Percentiles rank a stretch among this genome's conserved stretches.
phyloP scores from a whole-genome alignment of 495 filamentous ascomycete genomes.

The Penicillium antarcticum region DNA sequence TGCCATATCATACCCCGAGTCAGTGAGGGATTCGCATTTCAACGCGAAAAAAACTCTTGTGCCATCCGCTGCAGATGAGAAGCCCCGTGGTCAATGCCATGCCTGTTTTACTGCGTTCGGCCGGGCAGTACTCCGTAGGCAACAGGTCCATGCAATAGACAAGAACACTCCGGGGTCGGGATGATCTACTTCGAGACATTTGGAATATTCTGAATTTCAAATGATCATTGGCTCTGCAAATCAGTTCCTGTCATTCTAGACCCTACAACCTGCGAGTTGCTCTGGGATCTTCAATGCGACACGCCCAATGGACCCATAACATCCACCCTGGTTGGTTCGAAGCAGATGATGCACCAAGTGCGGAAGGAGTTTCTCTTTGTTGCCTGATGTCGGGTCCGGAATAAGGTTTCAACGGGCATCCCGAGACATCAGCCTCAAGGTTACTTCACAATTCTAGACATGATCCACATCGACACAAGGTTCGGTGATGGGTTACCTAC shows the following conservation, averaged over 20 bases:
- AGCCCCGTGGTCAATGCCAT: conserved; percentile 8
- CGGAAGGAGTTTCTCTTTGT: too few relatives aligned
- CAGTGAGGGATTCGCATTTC: conserved; percentile 7
- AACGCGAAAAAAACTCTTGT: conserved; percentile 4
- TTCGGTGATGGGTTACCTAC: conserved; percentile 15
- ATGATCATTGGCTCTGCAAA: conserved; percentile 10
- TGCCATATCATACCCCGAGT: conserved; percentile 10
- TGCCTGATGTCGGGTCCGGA: too few relatives aligned
- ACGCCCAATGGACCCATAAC: conserved; percentile 6
- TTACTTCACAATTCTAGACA: not conserved
- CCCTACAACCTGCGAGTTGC: conserved; percentile 16
- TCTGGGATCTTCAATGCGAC: conserved; percentile 19
- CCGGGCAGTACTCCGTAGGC: conserved; percentile 10
- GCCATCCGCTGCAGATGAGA: conserved; percentile 3
- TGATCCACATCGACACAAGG: conserved; percentile 17
- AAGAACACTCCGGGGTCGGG: conserved; percentile 9
- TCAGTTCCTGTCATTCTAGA: conserved; percentile 12
- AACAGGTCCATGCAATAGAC: conserved; percentile 2
- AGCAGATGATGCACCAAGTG: too few relatives aligned
- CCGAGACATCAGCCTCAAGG: too few relatives aligned
- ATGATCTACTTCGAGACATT: not conserved
- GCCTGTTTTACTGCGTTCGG: conserved; percentile 16
- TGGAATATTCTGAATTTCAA: not conserved
- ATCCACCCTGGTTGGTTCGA: not conserved
- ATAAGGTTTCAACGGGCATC: too few relatives aligned